Base-by-base conservation (phyloP, 2,329 filamentous ascomycete species). In the Shiraia bambusicola region DNA sequence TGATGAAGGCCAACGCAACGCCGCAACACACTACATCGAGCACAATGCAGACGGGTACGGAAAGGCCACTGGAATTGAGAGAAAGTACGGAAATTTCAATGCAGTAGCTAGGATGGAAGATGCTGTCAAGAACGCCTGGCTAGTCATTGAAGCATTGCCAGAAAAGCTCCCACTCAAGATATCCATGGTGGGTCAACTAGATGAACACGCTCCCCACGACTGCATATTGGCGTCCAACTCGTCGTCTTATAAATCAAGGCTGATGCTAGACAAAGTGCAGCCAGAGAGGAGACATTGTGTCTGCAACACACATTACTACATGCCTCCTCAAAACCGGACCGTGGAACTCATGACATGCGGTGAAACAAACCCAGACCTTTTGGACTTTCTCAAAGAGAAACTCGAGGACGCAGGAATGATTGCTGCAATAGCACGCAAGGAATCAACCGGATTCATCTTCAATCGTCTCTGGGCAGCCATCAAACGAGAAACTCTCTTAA, bases 381-480 rank as follows among this genome's bases (percentile, higher is more conserved):
- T 80, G 32, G 64, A 69, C 0, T 78, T 78, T 45, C 46, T 80
- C 30, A 62, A 62, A 2, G 61, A 71, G 12, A 61, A 66, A 26
- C 69, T 69, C 3, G 52, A 54, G 14, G 70, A 72, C n/a, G 67
- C 64, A 2, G 75, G 69, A 0, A 69, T 71, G 24, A 53, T 65
- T 2, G 75, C 75, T 0, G 69, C 71, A 15, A 54, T 68, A 4
- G 75, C 75, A 0, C 51, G 66, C 6, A 74, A 72, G 34, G 72
- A 80, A 47, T 78, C 76, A 0, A 78, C 76, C 0, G 74, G 78
- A 0, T 75, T 80, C 47, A 74, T 81, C 26, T 77, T 79, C 52
- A 80, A 81, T 39, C 72, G 78, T 0, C 57, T 81, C 0, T 81
- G 78, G 77, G 78, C 78, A 0, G 78, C 78, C 0, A 68, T 81